phyloP scores from a whole-genome alignment of 1,284 basidiomycete genomes.

The Apiotrichum domesticum region DNA sequence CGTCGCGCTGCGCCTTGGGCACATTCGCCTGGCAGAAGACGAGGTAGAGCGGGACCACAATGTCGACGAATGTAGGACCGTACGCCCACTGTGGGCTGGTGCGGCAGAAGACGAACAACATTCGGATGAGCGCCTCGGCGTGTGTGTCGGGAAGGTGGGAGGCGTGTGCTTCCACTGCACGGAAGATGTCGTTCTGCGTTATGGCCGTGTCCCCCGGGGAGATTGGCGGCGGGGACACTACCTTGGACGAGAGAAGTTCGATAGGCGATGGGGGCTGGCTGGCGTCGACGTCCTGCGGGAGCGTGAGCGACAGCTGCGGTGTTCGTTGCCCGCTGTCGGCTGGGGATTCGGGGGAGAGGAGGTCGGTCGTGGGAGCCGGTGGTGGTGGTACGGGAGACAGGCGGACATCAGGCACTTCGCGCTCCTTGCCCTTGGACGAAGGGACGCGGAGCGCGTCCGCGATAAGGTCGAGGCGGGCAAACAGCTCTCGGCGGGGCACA shows the following conservation, averaged over 20 bases:
- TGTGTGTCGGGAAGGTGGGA: constrained; percentile 34
- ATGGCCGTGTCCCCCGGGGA: constrained; percentile 1
- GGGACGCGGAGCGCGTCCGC: background rate
- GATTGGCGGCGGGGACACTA: constrained; percentile 12
- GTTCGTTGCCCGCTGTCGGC: background rate
- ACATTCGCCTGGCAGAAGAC: constrained; percentile 23
- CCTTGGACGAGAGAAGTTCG: constrained; percentile 33
- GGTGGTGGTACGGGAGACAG: background rate
- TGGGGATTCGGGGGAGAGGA: constrained; percentile 18
- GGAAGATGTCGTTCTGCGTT: background rate
- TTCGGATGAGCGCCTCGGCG: constrained; percentile 39
- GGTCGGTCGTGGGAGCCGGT: background rate
- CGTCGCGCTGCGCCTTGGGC: background rate
- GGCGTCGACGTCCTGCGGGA: constrained; percentile 4
- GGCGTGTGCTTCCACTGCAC: constrained; percentile 8
- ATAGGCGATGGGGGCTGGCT: constrained; percentile 25
- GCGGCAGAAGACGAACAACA: constrained; percentile 41
- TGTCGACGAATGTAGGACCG: constrained; percentile 38
- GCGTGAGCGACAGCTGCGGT: constrained; percentile 21
- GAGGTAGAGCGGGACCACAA: constrained; percentile 43
- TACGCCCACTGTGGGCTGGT: constrained; percentile 39
- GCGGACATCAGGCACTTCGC: background rate
- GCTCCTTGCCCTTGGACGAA: constrained; percentile 9
- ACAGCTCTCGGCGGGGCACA: constrained; percentile 12
- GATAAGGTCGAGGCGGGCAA: constrained; percentile 10